Evolutionary conservation across 805 yeast species (phyloP).

Genomic region (Kodamaea kakaduensis): DNA sequence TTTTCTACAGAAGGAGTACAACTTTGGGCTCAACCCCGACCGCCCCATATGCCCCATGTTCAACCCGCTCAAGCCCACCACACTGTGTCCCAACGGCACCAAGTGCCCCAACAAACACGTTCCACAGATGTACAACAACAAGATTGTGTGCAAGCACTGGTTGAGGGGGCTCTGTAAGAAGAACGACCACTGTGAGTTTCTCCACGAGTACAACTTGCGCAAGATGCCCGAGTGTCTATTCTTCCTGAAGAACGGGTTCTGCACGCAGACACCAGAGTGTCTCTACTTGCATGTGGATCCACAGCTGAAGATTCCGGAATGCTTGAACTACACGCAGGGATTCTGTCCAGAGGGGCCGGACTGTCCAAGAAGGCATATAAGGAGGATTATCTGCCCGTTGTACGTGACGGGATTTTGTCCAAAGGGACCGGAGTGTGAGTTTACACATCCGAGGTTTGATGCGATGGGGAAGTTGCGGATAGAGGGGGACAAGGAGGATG

Average conservation of each 20-base stretch:
- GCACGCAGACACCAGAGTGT: conserved; percentile 93
- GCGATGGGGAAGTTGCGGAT: conserved; percentile 40
- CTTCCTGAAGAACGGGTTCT: conserved; percentile 75
- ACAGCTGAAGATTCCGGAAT: conserved; percentile 79
- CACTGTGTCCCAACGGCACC: conserved; percentile 81
- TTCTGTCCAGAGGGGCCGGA: conserved; percentile 90
- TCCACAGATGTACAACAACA: conserved; percentile 44
- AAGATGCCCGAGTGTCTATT: conserved; percentile 97
- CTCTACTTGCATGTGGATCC: conserved; percentile 91
- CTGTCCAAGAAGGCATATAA: conserved; percentile 76
- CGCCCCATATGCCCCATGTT: conserved; percentile 81
- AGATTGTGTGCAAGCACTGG: conserved; percentile 97
- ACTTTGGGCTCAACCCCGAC: conserved; percentile 82
- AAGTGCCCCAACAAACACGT: conserved; percentile 86
- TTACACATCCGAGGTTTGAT: conserved; percentile 79
- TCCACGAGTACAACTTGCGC: conserved; percentile 90
- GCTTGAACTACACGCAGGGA: conserved; percentile 78
- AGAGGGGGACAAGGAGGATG: conserved; percentile 33
- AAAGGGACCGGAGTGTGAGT: conserved; percentile 54
- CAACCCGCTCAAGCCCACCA: conserved; percentile 46
- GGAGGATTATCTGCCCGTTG: conserved; percentile 70
- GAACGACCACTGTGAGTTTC: conserved; percentile 92
- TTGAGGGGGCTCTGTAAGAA: conserved; percentile 94
- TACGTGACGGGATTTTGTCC: conserved; percentile 65
- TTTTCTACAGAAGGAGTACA: conserved; percentile 72